These are phyloP conservation scores for Tuctoria greenei DNA, from an alignment of 176 grass and related monocot genomes.

Conservation along the genomic window DNA sequence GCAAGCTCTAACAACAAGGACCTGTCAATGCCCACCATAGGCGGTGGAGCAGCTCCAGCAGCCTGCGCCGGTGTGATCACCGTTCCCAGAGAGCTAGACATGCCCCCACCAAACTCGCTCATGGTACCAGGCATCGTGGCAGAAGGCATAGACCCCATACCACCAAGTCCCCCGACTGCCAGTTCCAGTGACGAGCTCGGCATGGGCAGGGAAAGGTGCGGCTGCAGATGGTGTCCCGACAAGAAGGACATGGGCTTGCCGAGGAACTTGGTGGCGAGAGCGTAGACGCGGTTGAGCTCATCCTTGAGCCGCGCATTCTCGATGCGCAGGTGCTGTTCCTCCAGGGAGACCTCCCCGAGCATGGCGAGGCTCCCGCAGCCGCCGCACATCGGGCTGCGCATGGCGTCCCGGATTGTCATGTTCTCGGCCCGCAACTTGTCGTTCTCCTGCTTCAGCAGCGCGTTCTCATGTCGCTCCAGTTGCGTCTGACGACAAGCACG, in stretches of 20 bases:
- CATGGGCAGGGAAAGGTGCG: constrained; percentile 54
- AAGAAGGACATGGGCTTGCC: constrained; percentile 61
- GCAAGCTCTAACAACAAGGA: constrained; percentile 76
- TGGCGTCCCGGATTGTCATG: constrained; percentile 74
- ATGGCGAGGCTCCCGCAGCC: constrained; percentile 78
- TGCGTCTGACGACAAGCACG: constrained; percentile 51
- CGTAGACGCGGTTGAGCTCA: constrained; percentile 72
- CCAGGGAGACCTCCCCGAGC: constrained; percentile 80
- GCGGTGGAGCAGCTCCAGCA: not conserved
- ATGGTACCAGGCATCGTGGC: constrained; percentile 32
- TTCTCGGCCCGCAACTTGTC: constrained; percentile 90
- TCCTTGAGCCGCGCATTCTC: constrained; percentile 96
- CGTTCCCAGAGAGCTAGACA: constrained; percentile 60
- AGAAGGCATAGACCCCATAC: constrained; percentile 40
- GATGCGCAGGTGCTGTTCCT: constrained; percentile 87
- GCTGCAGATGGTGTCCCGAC: constrained; percentile 23
- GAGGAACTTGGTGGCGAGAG: constrained; percentile 80
- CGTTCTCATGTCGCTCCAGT: constrained; percentile 95
- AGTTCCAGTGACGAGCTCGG: constrained; percentile 70
- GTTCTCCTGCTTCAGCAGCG: constrained; percentile 87
- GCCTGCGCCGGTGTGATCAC: constrained; percentile 63
- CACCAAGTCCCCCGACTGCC: constrained; percentile 49
- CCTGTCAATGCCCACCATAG: constrained; percentile 52
- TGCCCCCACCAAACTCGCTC: constrained; percentile 50
- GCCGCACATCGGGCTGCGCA: constrained; percentile 81